These are phyloP conservation scores for Scenedesmus sp. DNA, from an alignment of 163 green algal genomes.

Conservation along the genomic window DNA sequence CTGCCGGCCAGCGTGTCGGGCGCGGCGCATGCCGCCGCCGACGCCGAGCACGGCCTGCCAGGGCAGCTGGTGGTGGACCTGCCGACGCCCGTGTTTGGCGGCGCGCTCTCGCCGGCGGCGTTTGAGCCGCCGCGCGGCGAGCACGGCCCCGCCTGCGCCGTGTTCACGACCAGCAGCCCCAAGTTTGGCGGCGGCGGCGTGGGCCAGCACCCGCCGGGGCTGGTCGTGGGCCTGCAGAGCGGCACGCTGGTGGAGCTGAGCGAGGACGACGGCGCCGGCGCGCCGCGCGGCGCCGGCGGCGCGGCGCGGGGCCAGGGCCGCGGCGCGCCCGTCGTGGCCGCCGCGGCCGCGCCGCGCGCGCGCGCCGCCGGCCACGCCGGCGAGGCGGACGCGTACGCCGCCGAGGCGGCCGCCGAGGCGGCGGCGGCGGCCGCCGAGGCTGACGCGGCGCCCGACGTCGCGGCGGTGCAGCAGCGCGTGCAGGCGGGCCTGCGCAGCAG, in stretches of 20 bases:
- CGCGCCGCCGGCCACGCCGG: too few relatives aligned
- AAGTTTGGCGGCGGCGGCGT: too few relatives aligned
- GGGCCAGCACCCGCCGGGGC: background rate
- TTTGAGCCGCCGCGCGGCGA: constrained; percentile 4
- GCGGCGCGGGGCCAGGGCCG: too few relatives aligned
- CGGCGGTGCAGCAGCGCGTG: constrained; percentile 10
- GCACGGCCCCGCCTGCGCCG: too few relatives aligned
- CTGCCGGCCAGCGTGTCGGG: constrained; percentile 5
- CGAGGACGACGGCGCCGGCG: background rate
- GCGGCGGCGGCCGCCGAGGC: background rate
- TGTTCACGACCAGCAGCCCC: too few relatives aligned
- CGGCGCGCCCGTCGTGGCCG: too few relatives aligned
- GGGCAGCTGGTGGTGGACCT: constrained; percentile 9
- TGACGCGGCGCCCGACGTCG: background rate
- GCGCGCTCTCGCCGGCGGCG: background rate
- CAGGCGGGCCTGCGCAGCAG: background rate
- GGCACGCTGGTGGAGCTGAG: too few relatives aligned
- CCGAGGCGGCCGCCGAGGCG: too few relatives aligned
- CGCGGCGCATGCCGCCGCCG: constrained; percentile 21
- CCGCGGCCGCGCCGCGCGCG: too few relatives aligned
- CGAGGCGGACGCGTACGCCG: too few relatives aligned
- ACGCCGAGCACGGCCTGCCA: constrained; percentile 18
- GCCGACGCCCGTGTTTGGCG: constrained; percentile 9
- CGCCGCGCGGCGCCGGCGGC: too few relatives aligned
- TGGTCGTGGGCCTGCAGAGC: background rate